A percentile compares a stretch with the other conserved stretches of the same genome.
Conservation (phyloP, 148 eudicot species). For the Polygonum aviculare region DNA sequence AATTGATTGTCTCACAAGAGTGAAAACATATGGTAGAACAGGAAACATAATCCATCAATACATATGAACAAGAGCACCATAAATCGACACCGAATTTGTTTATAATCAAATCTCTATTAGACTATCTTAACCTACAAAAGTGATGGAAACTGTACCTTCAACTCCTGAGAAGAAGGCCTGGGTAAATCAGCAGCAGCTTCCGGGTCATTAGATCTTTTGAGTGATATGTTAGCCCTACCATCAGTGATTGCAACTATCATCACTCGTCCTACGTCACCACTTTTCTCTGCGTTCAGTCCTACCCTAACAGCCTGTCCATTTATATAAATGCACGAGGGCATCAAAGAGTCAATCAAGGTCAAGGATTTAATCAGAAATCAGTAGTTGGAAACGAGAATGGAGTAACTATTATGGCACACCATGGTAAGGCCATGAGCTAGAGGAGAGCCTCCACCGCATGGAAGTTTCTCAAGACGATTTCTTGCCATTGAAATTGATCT, state of each 20-base stretch:
- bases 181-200: constrained; percentile 66
- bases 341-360: background rate
- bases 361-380: background rate
- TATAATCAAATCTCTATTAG: too few species aligned
- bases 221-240: constrained; percentile 94
- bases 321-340: background rate
- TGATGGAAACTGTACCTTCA: constrained; percentile 46
- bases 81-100: too few species aligned
- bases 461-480: constrained; percentile 97
- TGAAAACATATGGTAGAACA: background rate
- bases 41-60: background rate
- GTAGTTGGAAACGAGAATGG: background rate
- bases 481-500: constrained; percentile 97
- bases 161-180: constrained; percentile 65
- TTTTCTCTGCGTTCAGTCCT: constrained; percentile 92
- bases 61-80: too few species aligned
- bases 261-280: constrained; percentile 92
- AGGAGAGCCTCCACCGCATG: constrained; percentile 99
- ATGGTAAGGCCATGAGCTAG: constrained; percentile 98
- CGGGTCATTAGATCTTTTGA: constrained; percentile 86
- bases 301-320: constrained; percentile 76
- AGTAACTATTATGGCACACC: constrained; percentile 28
- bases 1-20: background rate
- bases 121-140: background rate
- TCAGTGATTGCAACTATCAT: constrained; percentile 96